Evolutionary conservation across 306 rosid species (phyloP).

Genomic region (Acacia acuminata): DNA sequence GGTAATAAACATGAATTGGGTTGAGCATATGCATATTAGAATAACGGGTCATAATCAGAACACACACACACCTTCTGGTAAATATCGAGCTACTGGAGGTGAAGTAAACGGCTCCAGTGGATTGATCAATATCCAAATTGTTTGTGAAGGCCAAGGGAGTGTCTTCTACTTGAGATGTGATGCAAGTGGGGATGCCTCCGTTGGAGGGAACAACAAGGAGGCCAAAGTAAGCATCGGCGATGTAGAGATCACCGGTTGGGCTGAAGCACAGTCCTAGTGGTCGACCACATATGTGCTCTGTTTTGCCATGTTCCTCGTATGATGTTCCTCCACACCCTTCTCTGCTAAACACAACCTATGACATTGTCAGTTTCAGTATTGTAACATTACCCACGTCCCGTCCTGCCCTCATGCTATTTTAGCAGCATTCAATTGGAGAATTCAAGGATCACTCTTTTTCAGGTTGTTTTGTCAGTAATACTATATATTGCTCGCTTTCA

Average conservation of each 20-base stretch:
- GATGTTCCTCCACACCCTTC: constrained; percentile 57
- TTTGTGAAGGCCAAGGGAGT: constrained; percentile 53
- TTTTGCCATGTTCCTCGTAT: constrained; percentile 32
- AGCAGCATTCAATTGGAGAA: not conserved
- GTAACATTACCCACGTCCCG: not conserved
- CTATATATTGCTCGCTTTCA: no score
- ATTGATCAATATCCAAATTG: constrained; percentile 61
- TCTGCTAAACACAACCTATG: constrained; percentile 39
- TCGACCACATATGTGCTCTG: constrained; percentile 74
- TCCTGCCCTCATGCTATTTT: not conserved
- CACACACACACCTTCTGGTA: constrained; percentile 52
- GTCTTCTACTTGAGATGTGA: constrained; percentile 30
- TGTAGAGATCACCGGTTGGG: constrained; percentile 48
- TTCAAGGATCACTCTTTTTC: not conserved
- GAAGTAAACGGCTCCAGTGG: constrained; percentile 54
- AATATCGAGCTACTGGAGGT: constrained; percentile 62
- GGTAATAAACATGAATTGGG: not conserved
- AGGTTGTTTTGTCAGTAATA: not conserved
- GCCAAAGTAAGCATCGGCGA: constrained; percentile 84
- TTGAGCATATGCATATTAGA: not conserved
- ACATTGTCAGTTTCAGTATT: not conserved
- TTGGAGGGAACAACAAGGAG: constrained; percentile 53
- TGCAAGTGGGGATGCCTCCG: constrained; percentile 46
- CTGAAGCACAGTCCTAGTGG: constrained; percentile 69
- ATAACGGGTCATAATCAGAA: not conserved